Base-by-base conservation (phyloP, 2,329 filamentous ascomycete genomes). In the Xylaria digitata region DNA sequence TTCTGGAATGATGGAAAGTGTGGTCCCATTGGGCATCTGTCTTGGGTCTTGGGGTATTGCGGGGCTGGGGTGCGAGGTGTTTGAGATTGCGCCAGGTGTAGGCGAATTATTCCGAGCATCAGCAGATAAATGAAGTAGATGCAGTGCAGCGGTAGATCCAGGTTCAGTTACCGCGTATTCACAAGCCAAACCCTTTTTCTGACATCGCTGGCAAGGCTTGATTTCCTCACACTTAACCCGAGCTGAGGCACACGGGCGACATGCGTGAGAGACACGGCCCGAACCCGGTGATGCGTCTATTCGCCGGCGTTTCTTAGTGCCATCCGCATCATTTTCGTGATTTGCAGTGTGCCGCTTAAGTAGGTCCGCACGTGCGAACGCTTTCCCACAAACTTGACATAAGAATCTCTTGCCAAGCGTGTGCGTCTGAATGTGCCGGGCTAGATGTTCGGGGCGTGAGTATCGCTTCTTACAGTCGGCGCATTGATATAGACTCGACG, bases 211-310 rank as follows among this genome's bases (percentile, higher is more conserved):
- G 72, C 85, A 87, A 37, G 85, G 85, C 75, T 87, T 87, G 23
- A 78, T 73, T 63, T 87, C 85, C 67, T 86, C 84, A 67, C 85
- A 87, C 70, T 86, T 87, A 50, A 87, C 83, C 21, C 85, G 79
- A 11, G 85, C 84, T 19, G 80, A 74, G 3, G 85, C 84, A 68
- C 85, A 87, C 9, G 82, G 77, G 26, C 81, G 80, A 69, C 85
- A 87, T 15, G 85, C 85, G 69, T 86, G 84, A 9, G 82, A 83
- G 11, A 87, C 85, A 13, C 85, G 83, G 21, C 82, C 81, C 1
- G 82, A 78, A 17, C 79, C 81, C 2, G 82, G 81, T 0, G 82
- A 82, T 1, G 82, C 75, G 49, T 80, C 80, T 57, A 81, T 81
- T 13, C 83, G 80, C 42, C 84, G 80, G 40, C 83, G 78, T 71